Conservation (phyloP, 352 stramenopile species). For the Discostella stelligera region DNA sequence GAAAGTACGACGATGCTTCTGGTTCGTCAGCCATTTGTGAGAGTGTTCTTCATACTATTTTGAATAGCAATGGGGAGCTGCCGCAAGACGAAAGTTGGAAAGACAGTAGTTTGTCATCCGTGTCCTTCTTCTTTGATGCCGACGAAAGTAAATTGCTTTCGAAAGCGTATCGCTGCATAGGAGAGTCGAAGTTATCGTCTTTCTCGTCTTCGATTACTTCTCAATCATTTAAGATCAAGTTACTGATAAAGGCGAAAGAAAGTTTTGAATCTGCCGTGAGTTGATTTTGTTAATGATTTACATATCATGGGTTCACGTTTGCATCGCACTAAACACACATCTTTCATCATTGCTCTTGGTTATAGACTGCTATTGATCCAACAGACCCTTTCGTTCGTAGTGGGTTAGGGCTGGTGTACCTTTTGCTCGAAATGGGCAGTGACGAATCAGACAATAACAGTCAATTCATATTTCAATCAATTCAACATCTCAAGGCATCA, state of each 20-base stretch:
- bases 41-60: conserved; percentile 20
- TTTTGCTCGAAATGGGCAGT: conserved; percentile 28
- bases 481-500: conserved; percentile 47
- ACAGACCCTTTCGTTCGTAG: conserved; percentile 29
- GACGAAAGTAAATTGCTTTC: conserved; percentile 39
- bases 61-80: background rate
- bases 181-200: conserved; percentile 35
- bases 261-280: conserved; percentile 42
- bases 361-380: conserved; percentile 35
- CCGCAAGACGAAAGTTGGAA: background rate
- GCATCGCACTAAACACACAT: background rate
- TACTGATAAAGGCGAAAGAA: conserved; percentile 29
- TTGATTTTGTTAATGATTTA: conserved; percentile 9
- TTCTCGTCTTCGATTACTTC: conserved; percentile 10
- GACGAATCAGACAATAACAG: conserved; percentile 4
- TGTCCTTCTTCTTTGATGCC: conserved; percentile 19
- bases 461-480: conserved; percentile 46
- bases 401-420: conserved; percentile 38
- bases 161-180: conserved; percentile 42
- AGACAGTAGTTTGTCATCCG: conserved; percentile 7
- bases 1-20: conserved; percentile 38
- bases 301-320: background rate
- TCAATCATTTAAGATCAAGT: background rate
- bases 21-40: conserved; percentile 36
- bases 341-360: background rate